Conservation (phyloP, 805 yeast genomes). For the Dipodascus geniculatus region DNA sequence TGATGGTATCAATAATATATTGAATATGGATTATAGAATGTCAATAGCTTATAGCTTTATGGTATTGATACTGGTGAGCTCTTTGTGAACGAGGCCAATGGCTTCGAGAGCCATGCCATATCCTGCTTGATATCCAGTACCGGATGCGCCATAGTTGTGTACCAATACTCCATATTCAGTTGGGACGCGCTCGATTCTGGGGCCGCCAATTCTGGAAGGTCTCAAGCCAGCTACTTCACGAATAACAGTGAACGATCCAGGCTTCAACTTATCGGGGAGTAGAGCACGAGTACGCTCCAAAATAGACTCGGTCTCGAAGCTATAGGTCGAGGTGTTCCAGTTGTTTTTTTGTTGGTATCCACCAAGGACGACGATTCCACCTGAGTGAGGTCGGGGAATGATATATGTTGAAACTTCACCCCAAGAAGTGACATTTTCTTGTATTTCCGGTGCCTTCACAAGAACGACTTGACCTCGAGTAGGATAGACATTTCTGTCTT, state of each 20-base stretch:
- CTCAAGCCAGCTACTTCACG: slow-evolving; percentile 65
- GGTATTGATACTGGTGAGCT: background rate
- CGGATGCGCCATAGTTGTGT: slow-evolving; percentile 71
- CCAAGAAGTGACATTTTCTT: slow-evolving; percentile 43
- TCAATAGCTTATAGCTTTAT: background rate
- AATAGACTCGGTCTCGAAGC: slow-evolving; percentile 48
- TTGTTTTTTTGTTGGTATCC: slow-evolving; percentile 58
- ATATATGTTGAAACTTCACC: slow-evolving; percentile 57
- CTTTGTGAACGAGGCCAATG: slow-evolving; percentile 8
- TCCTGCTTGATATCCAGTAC: slow-evolving; percentile 68
- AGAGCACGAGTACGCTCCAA: slow-evolving; percentile 44
- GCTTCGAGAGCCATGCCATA: slow-evolving; percentile 47
- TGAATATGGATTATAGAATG: too few species aligned
- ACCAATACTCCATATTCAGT: slow-evolving; percentile 32
- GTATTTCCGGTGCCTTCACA: slow-evolving; percentile 55
- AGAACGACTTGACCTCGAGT: slow-evolving; percentile 75
- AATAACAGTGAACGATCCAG: slow-evolving; percentile 36
- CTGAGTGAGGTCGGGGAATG: slow-evolving; percentile 59
- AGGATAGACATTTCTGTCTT: slow-evolving; percentile 52
- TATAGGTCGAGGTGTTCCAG: slow-evolving; percentile 50
- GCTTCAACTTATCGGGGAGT: slow-evolving; percentile 32
- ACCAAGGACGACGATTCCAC: slow-evolving; percentile 60
- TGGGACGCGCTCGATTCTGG: slow-evolving; percentile 48
- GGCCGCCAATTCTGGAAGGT: slow-evolving; percentile 69
- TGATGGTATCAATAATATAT: too few species aligned